Percentiles rank a stretch among this genome's conserved stretches.
These are phyloP conservation scores for Phellopilus nigrolimitatus DNA, from an alignment of 1,284 basidiomycete genomes.

Conservation along the genomic window DNA sequence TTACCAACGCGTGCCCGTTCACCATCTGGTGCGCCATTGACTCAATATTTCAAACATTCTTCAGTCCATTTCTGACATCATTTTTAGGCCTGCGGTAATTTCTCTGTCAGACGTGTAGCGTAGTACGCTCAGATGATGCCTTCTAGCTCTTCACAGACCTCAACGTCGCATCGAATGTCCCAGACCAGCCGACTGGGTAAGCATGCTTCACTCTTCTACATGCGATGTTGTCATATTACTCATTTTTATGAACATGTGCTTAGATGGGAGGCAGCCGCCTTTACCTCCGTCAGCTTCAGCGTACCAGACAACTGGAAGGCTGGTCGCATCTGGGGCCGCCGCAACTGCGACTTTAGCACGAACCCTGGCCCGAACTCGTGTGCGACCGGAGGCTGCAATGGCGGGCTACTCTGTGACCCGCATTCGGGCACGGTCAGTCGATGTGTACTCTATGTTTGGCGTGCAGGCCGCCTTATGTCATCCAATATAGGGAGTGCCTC, in stretches of 20 bases:
- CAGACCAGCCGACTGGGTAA: conserved; percentile 18
- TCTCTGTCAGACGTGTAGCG: too few species aligned
- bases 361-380: conserved; percentile 37
- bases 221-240: neutral
- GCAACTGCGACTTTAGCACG: conserved; percentile 39
- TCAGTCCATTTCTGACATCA: too few species aligned
- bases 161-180: conserved; percentile 23
- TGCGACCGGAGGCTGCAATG: conserved; percentile 41
- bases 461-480: conserved; percentile 41
- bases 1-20: conserved; percentile 24
- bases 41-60: neutral
- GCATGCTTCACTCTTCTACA: neutral
- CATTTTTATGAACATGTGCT: neutral
- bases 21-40: conserved; percentile 32
- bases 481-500: conserved; percentile 45
- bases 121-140: too few species aligned
- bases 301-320: conserved; percentile 30
- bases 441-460: conserved; percentile 34
- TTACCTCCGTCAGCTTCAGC: conserved; percentile 22
- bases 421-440: conserved; percentile 7
- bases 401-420: conserved; percentile 40
- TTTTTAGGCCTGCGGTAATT: conserved; percentile 22
- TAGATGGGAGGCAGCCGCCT: conserved; percentile 26
- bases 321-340: conserved; percentile 41
- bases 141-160: conserved; percentile 24